Conservation (phyloP, 306 rosid genomes). For the Gastrolobium villosum region DNA sequence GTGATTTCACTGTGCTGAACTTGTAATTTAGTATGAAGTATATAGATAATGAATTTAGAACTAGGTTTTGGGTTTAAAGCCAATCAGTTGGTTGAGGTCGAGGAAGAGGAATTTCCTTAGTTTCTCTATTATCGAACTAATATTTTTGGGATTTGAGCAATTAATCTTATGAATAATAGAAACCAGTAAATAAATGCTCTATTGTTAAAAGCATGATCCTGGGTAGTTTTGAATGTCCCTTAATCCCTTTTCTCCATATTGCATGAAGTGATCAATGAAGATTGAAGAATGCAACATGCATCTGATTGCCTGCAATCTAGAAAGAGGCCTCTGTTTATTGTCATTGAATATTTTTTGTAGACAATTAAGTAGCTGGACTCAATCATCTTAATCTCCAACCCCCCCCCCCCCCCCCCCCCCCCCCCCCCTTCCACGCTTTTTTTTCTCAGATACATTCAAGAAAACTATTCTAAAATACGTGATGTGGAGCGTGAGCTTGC, state of each 20-base stretch:
- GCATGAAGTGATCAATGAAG: slow-evolving; percentile 25
- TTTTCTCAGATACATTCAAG: slow-evolving; percentile 78
- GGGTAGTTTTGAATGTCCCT: slow-evolving; percentile 23
- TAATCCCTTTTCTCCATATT: slow-evolving; percentile 6
- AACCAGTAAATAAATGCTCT: slow-evolving; percentile 17
- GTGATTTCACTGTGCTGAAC: slow-evolving; percentile 12
- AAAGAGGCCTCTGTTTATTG: not conserved
- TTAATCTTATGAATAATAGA: slow-evolving; percentile 37
- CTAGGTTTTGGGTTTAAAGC: slow-evolving; percentile 19
- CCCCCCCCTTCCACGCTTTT: not conserved
- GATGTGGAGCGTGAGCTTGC: slow-evolving; percentile 91
- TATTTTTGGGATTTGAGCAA: slow-evolving; percentile 24
- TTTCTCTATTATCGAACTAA: slow-evolving; percentile 15
- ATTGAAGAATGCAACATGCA: slow-evolving; percentile 14
- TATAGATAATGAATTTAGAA: slow-evolving; percentile 13
- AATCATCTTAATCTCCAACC: slow-evolving; percentile 32
- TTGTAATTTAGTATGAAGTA: slow-evolving; percentile 28
- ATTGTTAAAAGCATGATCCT: slow-evolving; percentile 32
- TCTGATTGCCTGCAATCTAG: not conserved
- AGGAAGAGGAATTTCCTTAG: slow-evolving; percentile 11
- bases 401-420: too few relatives aligned
- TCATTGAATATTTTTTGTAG: slow-evolving; percentile 8
- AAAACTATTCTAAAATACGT: slow-evolving; percentile 91
- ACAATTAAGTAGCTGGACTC: slow-evolving; percentile 15
- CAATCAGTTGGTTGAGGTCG: slow-evolving; percentile 3